Evolutionary conservation across 1,139 yeast species (phyloP), one percentile per base, ranked within the genome.

Genomic region (Candida dubliniensis): DNA sequence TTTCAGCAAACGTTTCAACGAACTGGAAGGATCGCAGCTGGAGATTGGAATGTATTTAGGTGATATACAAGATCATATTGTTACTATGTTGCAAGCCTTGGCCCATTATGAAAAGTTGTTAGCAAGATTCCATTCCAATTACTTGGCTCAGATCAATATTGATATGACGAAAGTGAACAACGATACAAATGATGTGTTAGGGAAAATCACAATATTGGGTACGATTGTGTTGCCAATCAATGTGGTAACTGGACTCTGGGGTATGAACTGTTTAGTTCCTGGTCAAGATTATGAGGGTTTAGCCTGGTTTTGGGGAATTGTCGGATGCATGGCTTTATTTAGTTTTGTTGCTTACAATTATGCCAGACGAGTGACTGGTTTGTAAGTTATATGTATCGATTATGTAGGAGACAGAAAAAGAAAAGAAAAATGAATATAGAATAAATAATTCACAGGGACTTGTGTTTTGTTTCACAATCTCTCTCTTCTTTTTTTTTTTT

Each of bases 111-210:
- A 93, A 58, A 93, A 93, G 67, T 74, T 93, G 41, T 75, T 93
- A 47, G 96, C 98, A 2, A 75, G 99, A 46, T 87, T 95, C 40
- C 99, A 93, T 64, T 87, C 96, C 14, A 93, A 93, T 63, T 93
- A 93, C 63, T 75, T 93, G 58, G 99, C 99, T 1, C 99, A 93
- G 60, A 87, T 93, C 59, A 93, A 91, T 62, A 91, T 95, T 52
- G 98, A 93, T 61, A 90, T 91, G 97, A 93, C 97, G 7, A 84
- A 85, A 61, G 96, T 90, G n/a, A 93, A 91, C 65, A 93, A 93
- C 58, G 97, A 91, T 56, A 91, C 95, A 77, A 93, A 93, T 63
- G 98, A 93, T 59, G 96, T 91, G 3, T 77, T 93, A 58, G 96
- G 97, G 3, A 88, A 91, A 60, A 88, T 93, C 46, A 89, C 98